Evolutionary conservation across 176 grass and related monocot genomes (phyloP).

Genomic region (Dactylis glomerata): DNA sequence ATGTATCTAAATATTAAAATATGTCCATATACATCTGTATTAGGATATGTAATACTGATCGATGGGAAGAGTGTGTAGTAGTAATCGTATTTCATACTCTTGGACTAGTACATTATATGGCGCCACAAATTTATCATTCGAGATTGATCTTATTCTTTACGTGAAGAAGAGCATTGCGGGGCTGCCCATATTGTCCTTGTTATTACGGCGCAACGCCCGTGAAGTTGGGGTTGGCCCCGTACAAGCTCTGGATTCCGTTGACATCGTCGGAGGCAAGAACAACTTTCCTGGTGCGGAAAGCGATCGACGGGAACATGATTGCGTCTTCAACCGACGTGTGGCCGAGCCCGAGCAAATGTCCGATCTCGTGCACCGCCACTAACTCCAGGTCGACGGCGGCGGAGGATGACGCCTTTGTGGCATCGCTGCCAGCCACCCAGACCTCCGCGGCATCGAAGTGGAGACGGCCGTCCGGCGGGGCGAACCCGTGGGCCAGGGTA

Average conservation of each 20-base stretch:
- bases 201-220: conserved; percentile 35
- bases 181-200: too few species aligned
- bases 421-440: conserved; percentile 59
- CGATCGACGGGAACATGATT: conserved; percentile 76
- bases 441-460: conserved; percentile 74
- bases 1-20: too few species aligned
- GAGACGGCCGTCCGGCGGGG: conserved; percentile 69
- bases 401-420: conserved; percentile 22
- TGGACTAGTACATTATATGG: too few species aligned
- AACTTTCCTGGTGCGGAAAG: conserved; percentile 55
- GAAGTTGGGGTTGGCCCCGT: conserved; percentile 68
- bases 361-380: conserved; percentile 95
- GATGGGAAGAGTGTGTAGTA: too few species aligned
- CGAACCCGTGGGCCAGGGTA: conserved; percentile 82
- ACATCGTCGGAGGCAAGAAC: conserved; percentile 62
- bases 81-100: too few species aligned
- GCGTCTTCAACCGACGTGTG: conserved; percentile 47
- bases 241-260: conserved; percentile 57
- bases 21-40: too few species aligned
- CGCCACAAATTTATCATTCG: too few species aligned
- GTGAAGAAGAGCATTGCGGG: too few species aligned
- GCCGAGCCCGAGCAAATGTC: conserved; percentile 72
- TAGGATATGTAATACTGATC: too few species aligned
- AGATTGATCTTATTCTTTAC: too few species aligned
- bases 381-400: conserved; percentile 56